A percentile compares a stretch with the other conserved stretches of the same genome.
Conservation (phyloP, 225 moss, liverwort and hornwort species). For the Pseudisothecium myosuroides region DNA sequence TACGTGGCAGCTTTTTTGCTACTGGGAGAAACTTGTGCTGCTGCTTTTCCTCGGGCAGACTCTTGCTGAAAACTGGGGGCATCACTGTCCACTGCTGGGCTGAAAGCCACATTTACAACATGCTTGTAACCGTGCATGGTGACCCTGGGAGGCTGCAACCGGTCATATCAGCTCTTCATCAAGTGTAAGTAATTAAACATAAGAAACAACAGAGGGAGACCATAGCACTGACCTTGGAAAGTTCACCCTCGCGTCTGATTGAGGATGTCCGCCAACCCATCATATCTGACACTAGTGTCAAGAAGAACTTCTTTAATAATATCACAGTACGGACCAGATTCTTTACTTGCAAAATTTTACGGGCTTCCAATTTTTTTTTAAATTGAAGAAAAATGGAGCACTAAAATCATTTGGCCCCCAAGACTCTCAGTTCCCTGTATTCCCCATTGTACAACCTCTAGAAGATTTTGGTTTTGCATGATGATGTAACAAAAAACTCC, state of each 20-base stretch:
- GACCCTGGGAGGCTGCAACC: slow-evolving; percentile 51
- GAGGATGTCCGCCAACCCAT: slow-evolving; percentile 94
- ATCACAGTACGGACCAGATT: background rate
- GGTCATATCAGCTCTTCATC: background rate
- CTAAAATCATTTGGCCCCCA: background rate
- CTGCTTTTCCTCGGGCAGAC: slow-evolving; percentile 75
- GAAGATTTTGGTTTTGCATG: background rate
- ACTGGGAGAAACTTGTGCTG: slow-evolving; percentile 56
- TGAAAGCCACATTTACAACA: slow-evolving; percentile 59
- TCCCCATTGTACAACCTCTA: background rate
- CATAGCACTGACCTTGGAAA: slow-evolving; percentile 45
- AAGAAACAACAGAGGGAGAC: background rate
- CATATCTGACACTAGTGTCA: slow-evolving; percentile 41
- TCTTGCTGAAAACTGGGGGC: slow-evolving; percentile 58
- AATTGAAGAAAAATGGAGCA: background rate
- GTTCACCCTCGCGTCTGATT: slow-evolving; percentile 66
- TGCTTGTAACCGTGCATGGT: slow-evolving; percentile 77
- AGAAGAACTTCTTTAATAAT: background rate
- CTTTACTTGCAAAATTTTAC: background rate
- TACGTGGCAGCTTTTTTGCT: slow-evolving; percentile 47
- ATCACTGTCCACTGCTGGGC: slow-evolving; percentile 56
- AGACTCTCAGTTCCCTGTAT: background rate
- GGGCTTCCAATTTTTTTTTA: too few species aligned
- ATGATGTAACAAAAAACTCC: background rate
- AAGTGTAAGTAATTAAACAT: background rate